phyloP scores from a whole-genome alignment of 257 asterid species.

The Paraleonurus japonicus region DNA sequence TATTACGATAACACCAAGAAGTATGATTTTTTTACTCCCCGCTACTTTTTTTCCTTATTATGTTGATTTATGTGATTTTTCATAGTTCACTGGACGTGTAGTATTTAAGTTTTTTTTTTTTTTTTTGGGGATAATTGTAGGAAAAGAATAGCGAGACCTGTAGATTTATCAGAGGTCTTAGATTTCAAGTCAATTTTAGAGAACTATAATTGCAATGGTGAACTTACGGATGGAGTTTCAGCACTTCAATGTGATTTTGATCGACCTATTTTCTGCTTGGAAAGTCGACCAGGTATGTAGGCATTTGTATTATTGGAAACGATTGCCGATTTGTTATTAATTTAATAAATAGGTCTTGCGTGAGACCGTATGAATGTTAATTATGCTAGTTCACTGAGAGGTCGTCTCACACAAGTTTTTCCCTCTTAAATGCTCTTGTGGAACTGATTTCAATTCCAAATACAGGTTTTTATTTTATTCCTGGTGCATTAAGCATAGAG shows the following conservation, averaged over 20 bases:
- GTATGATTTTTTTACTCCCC: conserved; percentile 30
- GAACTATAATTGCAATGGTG: conserved; percentile 41
- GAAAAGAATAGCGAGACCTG: conserved; percentile 67
- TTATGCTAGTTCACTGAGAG: no score
- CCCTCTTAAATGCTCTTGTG: neutral
- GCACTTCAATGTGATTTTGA: conserved; percentile 44
- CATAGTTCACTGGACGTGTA: neutral
- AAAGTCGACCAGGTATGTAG: conserved; percentile 71
- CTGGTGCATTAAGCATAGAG: conserved; percentile 73
- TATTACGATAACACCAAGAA: conserved; percentile 70
- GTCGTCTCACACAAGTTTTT: no score
- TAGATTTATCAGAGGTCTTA: conserved; percentile 87
- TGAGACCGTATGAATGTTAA: no score
- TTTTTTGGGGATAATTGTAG: conserved; percentile 27
- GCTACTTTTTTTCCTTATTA: neutral
- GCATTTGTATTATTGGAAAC: neutral
- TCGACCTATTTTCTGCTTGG: conserved; percentile 64
- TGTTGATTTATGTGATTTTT: neutral
- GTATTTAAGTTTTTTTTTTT: neutral
- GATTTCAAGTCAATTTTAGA: conserved; percentile 83
- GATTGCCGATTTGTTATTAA: neutral
- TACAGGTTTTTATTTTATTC: conserved; percentile 88
- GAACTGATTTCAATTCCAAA: conserved; percentile 10
- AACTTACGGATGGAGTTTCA: conserved; percentile 61
- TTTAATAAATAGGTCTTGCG: no score